Percentiles rank a stretch among this genome's conserved stretches.
Conservation (phyloP, 257 asterid genomes). For the Nicotiana undulata region DNA sequence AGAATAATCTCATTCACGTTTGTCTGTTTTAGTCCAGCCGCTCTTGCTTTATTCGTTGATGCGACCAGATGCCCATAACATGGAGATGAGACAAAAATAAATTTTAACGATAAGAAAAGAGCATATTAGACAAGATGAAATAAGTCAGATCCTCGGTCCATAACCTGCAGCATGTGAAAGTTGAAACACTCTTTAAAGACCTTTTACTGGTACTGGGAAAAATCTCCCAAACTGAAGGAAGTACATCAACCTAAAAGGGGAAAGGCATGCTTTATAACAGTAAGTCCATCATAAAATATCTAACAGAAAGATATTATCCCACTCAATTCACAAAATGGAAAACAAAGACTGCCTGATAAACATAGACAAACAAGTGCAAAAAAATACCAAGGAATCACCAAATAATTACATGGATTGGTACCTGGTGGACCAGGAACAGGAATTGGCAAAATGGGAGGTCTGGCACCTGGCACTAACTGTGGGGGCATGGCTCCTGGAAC, state of each 20-base stretch:
- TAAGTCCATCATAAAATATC: neutral
- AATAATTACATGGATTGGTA: constrained; percentile 11
- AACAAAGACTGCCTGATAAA: neutral
- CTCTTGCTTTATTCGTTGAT: neutral
- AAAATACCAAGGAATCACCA: neutral
- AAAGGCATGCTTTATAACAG: neutral
- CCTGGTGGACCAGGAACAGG: constrained; percentile 43
- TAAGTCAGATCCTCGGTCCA: neutral
- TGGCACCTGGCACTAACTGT: constrained; percentile 32
- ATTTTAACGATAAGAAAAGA: neutral
- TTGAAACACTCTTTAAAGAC: neutral
- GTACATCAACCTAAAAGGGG: neutral
- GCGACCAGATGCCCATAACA: neutral
- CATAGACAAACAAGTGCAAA: neutral
- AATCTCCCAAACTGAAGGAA: neutral
- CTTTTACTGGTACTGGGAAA: neutral
- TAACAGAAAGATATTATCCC: neutral
- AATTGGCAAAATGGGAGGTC: constrained; percentile 39
- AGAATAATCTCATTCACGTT: neutral
- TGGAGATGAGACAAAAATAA: neutral
- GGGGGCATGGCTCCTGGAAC: constrained; percentile 32
- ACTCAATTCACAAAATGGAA: neutral
- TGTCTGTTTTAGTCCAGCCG: neutral
- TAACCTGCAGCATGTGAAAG: neutral
- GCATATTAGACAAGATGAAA: neutral